These are phyloP conservation scores for Saccharomycopsis fermentans DNA, from an alignment of 805 yeast genomes.

Conservation along the genomic window DNA sequence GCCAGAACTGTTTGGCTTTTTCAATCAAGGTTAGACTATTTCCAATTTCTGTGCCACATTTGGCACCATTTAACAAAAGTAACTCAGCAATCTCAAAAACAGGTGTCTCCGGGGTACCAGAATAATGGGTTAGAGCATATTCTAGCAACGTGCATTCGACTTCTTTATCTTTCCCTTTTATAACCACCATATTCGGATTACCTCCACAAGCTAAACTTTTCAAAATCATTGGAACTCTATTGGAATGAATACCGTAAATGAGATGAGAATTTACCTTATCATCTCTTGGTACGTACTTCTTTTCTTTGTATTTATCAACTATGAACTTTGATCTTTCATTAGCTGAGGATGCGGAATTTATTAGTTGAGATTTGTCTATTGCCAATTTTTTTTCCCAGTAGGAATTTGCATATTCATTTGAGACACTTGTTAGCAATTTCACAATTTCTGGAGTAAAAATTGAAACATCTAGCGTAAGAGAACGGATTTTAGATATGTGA, in stretches of 20 bases:
- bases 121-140: constrained; percentile 43
- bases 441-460: constrained; percentile 49
- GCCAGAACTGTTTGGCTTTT: constrained; percentile 49
- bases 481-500: constrained; percentile 66
- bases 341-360: constrained; percentile 29
- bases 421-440: constrained; percentile 42
- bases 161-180: constrained; percentile 22
- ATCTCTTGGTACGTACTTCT: constrained; percentile 31
- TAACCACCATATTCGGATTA: constrained; percentile 33
- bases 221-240: constrained; percentile 36
- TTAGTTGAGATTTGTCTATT: constrained; percentile 19
- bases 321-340: constrained; percentile 50
- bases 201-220: constrained; percentile 39
- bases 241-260: constrained; percentile 43
- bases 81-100: constrained; percentile 47
- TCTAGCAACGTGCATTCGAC: constrained; percentile 30
- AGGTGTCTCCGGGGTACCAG: constrained; percentile 23
- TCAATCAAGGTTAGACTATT: constrained; percentile 31
- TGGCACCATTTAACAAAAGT: constrained; percentile 45
- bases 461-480: constrained; percentile 58
- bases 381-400: constrained; percentile 44
- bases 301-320: constrained; percentile 51
- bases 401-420: constrained; percentile 45
- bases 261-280: constrained; percentile 28
- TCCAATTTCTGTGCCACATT: constrained; percentile 30